These are phyloP conservation scores for Trypanosomatidae sp. DNA, from an alignment of 208 protist genomes.

Conservation along the genomic window DNA sequence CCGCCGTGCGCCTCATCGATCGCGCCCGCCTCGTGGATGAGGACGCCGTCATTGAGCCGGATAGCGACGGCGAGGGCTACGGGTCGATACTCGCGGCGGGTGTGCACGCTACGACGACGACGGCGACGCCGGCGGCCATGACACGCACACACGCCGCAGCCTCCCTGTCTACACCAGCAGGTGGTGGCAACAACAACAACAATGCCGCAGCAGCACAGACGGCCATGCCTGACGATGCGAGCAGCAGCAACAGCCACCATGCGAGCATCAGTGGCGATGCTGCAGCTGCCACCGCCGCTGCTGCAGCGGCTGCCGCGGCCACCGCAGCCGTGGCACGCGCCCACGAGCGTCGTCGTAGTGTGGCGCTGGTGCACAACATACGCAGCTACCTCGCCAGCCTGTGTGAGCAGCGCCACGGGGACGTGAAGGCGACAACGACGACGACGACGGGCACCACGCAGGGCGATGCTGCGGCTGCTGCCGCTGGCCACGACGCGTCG, in stretches of 20 bases:
- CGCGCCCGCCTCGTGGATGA: slow-evolving; percentile 39
- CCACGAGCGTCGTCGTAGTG: neutral
- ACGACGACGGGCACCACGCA: neutral
- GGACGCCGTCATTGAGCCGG: slow-evolving; percentile 33
- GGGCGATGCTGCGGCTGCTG: neutral
- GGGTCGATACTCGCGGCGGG: slow-evolving; percentile 38
- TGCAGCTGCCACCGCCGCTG: neutral
- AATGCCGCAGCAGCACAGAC: no score
- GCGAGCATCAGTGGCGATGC: neutral
- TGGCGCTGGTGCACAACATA: slow-evolving; percentile 48
- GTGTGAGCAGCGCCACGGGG: neutral
- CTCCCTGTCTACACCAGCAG: no score
- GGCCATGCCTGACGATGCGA: no score
- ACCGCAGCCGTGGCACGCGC: neutral
- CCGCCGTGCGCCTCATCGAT: slow-evolving; percentile 35
- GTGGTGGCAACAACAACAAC: no score
- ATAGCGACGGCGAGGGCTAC: slow-evolving; percentile 80
- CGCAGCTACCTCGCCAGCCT: slow-evolving; percentile 18
- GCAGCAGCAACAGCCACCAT: no score
- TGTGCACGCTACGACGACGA: no score
- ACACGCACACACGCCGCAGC: no score
- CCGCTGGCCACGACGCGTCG: neutral
- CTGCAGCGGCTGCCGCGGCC: neutral
- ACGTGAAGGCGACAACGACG: neutral
- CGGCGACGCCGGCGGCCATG: no score